Evolutionary conservation across 371 early-diverging fungal species (phyloP).

Genomic region (Apophysomyces variabilis): DNA sequence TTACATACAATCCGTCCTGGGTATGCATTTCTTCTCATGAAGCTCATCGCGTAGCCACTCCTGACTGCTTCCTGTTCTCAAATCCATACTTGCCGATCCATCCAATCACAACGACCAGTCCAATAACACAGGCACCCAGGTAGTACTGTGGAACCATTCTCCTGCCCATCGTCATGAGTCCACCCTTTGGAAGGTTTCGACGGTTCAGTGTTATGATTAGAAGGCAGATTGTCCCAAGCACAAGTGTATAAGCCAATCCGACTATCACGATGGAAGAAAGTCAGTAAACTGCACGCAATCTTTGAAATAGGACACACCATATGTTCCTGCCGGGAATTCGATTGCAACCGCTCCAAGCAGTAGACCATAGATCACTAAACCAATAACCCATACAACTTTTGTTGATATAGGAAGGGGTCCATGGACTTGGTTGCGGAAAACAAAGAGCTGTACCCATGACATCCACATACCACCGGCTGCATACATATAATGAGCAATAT

Average conservation of each 20-base stretch:
- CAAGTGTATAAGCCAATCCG: constrained; percentile 41
- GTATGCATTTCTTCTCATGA: too few species aligned
- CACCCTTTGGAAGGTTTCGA: constrained; percentile 31
- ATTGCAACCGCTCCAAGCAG: constrained; percentile 51
- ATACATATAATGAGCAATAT: constrained; percentile 65
- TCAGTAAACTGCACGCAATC: background rate
- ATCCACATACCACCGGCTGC: constrained; percentile 61
- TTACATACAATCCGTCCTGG: too few species aligned
- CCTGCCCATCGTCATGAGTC: constrained; percentile 46
- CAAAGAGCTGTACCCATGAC: constrained; percentile 60
- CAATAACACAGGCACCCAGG: constrained; percentile 45
- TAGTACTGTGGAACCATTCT: constrained; percentile 56
- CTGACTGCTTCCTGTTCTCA: constrained; percentile 45
- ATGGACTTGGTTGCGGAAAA: constrained; percentile 49
- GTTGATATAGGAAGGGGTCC: constrained; percentile 29
- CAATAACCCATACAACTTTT: constrained; percentile 37
- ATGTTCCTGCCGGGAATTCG: constrained; percentile 47
- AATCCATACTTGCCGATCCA: constrained; percentile 54
- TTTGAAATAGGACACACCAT: constrained; percentile 22
- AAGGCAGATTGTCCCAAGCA: constrained; percentile 31
- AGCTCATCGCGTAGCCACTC: constrained; percentile 19
- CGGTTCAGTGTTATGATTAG: constrained; percentile 31
- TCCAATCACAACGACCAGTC: constrained; percentile 46
- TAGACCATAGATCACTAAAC: constrained; percentile 40
- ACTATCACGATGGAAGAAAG: constrained; percentile 6